Conservation (phyloP, 495 filamentous ascomycete species). For the Hypoxylon fuscum region DNA sequence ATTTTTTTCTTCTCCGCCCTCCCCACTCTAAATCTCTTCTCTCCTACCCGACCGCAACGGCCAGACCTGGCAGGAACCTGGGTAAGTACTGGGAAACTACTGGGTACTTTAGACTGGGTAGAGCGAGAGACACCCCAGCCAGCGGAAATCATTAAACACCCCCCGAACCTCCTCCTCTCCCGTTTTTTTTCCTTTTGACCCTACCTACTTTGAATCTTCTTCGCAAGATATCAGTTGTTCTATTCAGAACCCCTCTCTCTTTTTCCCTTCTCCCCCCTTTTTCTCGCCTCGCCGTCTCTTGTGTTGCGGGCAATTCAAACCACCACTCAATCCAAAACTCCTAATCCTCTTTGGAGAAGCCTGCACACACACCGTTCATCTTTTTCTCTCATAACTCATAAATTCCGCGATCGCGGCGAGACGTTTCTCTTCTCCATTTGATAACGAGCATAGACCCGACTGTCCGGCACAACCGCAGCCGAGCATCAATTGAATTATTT, state of each 20-base stretch:
- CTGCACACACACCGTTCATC: conserved; percentile 25
- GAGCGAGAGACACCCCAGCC: conserved; percentile 32
- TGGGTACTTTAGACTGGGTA: conserved; percentile 2
- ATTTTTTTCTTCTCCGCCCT: conserved; percentile 19
- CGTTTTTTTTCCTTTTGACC: conserved; percentile 41
- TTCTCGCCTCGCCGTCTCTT: conserved; percentile 33
- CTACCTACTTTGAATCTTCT: conserved; percentile 45
- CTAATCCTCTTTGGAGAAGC: conserved; percentile 23
- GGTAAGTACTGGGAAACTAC: neutral
- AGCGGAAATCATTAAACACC: conserved; percentile 49
- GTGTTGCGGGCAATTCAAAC: conserved; percentile 46
- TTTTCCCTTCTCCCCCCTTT: conserved; percentile 31
- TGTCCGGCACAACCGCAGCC: conserved; percentile 49
- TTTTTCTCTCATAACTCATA: conserved; percentile 18
- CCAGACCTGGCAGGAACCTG: conserved; percentile 29
- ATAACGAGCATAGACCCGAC: conserved; percentile 44
- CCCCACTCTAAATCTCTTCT: conserved; percentile 43
- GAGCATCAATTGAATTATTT: conserved; percentile 49
- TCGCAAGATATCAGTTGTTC: conserved; percentile 44
- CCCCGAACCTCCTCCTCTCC: conserved; percentile 41
- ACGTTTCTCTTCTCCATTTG: conserved; percentile 42
- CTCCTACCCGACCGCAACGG: conserved; percentile 39
- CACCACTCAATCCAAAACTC: conserved; percentile 15
- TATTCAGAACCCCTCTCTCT: conserved; percentile 46
- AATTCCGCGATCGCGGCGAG: conserved; percentile 41